phyloP scores from a whole-genome alignment of 768 basidiomycete species.

The Mycena maculata region DNA sequence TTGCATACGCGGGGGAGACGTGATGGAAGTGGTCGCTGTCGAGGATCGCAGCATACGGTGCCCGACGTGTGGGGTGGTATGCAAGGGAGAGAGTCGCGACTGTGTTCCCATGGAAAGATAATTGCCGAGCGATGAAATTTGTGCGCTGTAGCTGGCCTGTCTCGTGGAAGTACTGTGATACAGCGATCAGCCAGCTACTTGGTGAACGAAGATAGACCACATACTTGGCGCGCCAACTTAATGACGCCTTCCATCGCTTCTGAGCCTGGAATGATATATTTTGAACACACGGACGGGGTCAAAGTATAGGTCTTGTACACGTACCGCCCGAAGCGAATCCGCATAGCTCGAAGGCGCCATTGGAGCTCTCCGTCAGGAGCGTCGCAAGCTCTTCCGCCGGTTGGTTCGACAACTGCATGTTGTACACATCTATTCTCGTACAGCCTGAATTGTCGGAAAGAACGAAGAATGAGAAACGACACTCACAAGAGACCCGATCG shows the following conservation, averaged over 20 bases:
- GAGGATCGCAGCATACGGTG: slow-evolving; percentile 74
- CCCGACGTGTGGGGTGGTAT: slow-evolving; percentile 73
- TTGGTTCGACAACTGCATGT: slow-evolving; percentile 83
- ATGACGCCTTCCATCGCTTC: slow-evolving; percentile 92
- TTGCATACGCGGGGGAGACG: slow-evolving; percentile 88
- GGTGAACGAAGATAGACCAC: slow-evolving; percentile 2
- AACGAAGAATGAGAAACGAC: background rate
- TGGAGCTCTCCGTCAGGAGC: slow-evolving; percentile 68
- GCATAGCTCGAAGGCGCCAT: slow-evolving; percentile 78
- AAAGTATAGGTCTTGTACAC: slow-evolving; percentile 28
- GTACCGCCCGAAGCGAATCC: slow-evolving; percentile 83
- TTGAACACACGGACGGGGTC: background rate
- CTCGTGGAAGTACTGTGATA: slow-evolving; percentile 73
- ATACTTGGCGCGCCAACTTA: slow-evolving; percentile 83
- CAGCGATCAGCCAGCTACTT: background rate
- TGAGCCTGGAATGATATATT: slow-evolving; percentile 62
- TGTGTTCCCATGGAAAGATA: slow-evolving; percentile 91
- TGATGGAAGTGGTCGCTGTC: slow-evolving; percentile 80
- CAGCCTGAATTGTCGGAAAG: background rate
- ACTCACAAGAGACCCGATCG: slow-evolving; percentile 81
- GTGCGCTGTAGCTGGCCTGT: slow-evolving; percentile 74
- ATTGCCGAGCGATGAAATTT: slow-evolving; percentile 82
- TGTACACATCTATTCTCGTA: slow-evolving; percentile 79
- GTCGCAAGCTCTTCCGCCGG: slow-evolving; percentile 86
- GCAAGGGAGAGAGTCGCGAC: slow-evolving; percentile 75